phyloP scores from a whole-genome alignment of 805 yeast species.

The Barnettozyma populi region DNA sequence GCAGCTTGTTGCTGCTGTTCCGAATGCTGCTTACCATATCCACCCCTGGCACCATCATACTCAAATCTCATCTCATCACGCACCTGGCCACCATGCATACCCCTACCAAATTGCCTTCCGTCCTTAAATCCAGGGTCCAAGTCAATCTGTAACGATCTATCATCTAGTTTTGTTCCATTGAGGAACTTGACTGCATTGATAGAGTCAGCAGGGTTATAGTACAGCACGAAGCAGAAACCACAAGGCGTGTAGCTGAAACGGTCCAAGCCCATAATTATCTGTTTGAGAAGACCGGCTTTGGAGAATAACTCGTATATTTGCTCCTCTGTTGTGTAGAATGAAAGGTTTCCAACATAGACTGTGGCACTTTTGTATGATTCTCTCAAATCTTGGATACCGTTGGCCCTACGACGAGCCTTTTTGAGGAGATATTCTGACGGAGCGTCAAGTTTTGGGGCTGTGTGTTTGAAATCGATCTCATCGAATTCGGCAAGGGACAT shows the following conservation, averaged over 20 bases:
- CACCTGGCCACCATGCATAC: constrained; percentile 88
- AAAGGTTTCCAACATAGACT: constrained; percentile 84
- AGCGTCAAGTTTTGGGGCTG: constrained; percentile 62
- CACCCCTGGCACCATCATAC: constrained; percentile 44
- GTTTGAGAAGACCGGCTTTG: constrained; percentile 64
- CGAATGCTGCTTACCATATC: constrained; percentile 28
- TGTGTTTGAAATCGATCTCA: constrained; percentile 50
- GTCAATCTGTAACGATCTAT: constrained; percentile 76
- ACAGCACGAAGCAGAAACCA: constrained; percentile 92
- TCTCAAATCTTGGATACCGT: constrained; percentile 58
- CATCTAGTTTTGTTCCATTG: constrained; percentile 79
- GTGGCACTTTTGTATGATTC: constrained; percentile 65
- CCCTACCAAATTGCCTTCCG: constrained; percentile 95
- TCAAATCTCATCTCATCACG: constrained; percentile 57
- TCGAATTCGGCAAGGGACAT: constrained; percentile 48
- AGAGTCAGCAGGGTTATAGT: constrained; percentile 62
- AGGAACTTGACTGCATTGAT: constrained; percentile 78
- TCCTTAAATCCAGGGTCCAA: constrained; percentile 94
- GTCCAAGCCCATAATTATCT: constrained; percentile 92
- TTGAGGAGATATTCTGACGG: constrained; percentile 66
- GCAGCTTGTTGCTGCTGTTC: constrained; percentile 15
- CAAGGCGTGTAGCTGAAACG: constrained; percentile 89
- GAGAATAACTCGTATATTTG: constrained; percentile 84
- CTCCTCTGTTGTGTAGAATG: constrained; percentile 91
- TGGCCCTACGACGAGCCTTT: constrained; percentile 46